Evolutionary conservation across 148 eudicot species (phyloP).

Genomic region (Arbutus unedo): DNA sequence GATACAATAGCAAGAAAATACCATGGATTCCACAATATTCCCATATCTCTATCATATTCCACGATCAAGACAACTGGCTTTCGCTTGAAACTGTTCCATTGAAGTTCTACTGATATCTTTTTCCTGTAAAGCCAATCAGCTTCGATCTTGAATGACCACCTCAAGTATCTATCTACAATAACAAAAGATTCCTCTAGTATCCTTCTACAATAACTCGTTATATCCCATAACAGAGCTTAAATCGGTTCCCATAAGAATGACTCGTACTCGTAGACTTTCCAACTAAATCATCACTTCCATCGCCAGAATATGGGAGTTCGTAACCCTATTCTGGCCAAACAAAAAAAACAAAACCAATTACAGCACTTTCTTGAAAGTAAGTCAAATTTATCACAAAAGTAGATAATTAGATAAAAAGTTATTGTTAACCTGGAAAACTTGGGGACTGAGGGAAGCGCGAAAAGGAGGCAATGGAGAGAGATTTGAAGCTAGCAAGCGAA

Average conservation of each 20-base stretch:
- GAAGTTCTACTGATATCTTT: not conserved
- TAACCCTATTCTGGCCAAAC: no score
- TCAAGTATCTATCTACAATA: not conserved
- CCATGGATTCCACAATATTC: not conserved
- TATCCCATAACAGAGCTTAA: not conserved
- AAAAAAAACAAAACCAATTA: no score
- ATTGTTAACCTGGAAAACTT: no score
- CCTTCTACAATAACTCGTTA: not conserved
- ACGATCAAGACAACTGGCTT: not conserved
- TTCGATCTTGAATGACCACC: not conserved
- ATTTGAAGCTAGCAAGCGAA: no score
- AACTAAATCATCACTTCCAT: not conserved
- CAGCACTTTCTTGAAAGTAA: no score
- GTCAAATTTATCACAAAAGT: no score
- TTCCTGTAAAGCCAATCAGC: not conserved
- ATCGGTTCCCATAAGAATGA: not conserved
- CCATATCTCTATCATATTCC: not conserved
- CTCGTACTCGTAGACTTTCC: not conserved
- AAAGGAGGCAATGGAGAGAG: no score
- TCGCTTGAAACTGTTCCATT: not conserved
- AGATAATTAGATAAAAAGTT: no score
- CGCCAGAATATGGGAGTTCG: not conserved
- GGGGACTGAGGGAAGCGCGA: no score
- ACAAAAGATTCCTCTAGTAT: not conserved
- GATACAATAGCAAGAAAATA: not conserved